Conservation (phyloP, 257 asterid species). For the Hygrophila difformis region DNA sequence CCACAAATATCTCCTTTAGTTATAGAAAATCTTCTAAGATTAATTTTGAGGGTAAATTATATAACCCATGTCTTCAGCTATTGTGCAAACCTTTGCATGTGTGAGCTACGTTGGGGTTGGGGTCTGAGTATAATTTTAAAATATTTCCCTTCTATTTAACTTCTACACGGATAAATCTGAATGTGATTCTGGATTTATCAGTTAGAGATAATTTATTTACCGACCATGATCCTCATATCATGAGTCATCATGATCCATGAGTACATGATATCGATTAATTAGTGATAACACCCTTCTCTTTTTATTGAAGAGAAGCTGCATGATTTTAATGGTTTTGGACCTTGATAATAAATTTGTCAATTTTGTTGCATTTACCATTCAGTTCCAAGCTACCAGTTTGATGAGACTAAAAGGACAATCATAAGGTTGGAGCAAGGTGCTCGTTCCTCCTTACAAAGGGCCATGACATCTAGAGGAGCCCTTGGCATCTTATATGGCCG, state of each 20-base stretch:
- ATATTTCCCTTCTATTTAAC: no score
- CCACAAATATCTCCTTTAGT: neutral
- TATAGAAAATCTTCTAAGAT: slow-evolving; percentile 1
- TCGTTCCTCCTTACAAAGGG: slow-evolving; percentile 57
- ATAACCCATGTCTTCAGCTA: neutral
- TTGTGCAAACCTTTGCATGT: no score
- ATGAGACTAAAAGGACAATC: slow-evolving; percentile 68
- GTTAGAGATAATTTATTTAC: slow-evolving; percentile 8
- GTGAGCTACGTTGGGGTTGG: no score
- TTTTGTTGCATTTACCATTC: slow-evolving; percentile 21
- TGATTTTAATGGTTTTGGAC: slow-evolving; percentile 6
- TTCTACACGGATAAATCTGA: neutral
- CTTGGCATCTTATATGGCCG: slow-evolving; percentile 84
- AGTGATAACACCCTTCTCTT: neutral
- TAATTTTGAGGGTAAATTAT: neutral
- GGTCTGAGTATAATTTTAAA: no score
- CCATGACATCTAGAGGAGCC: slow-evolving; percentile 65
- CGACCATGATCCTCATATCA: neutral
- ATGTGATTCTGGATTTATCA: slow-evolving; percentile 2
- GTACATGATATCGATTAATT: neutral
- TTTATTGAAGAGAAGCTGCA: neutral
- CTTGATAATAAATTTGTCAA: slow-evolving; percentile 12
- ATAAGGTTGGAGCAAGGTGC: slow-evolving; percentile 79
- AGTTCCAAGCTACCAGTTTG: slow-evolving; percentile 62
- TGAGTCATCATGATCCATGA: neutral